Percentiles rank a stretch among this genome's conserved stretches.
Conservation (phyloP, 2,329 filamentous ascomycete species). For the Beauveria brongniartii region DNA sequence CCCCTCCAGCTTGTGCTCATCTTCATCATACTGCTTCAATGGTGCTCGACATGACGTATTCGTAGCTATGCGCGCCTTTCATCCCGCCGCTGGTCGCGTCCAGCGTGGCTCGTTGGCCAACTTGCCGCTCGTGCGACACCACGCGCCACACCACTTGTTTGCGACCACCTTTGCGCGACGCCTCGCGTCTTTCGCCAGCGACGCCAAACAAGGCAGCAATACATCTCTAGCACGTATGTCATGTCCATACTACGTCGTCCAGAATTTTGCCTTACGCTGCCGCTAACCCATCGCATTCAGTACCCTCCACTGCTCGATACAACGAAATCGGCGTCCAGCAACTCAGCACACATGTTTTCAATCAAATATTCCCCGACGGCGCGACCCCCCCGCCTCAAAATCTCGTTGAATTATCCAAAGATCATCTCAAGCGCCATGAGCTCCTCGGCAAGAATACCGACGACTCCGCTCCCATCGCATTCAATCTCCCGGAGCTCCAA, state of each 20-base stretch:
- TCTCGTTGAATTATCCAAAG: conserved; percentile 69
- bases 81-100: conserved; percentile 26
- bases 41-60: conserved; percentile 10
- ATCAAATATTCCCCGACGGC: conserved; percentile 67
- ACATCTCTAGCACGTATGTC: conserved; percentile 33
- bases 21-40: conserved; percentile 18
- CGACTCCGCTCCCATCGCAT: conserved; percentile 64
- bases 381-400: conserved; percentile 53
- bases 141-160: conserved; percentile 30
- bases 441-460: conserved; percentile 87
- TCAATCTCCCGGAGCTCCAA: conserved; percentile 74
- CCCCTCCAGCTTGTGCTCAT: conserved; percentile 8
- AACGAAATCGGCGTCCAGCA: conserved; percentile 96
- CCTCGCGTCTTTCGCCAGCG: conserved; percentile 27
- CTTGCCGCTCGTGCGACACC: conserved; percentile 44
- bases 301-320: conserved; percentile 57
- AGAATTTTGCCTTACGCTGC: not conserved
- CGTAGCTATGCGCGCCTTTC: conserved; percentile 20
- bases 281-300: conserved; percentile 21
- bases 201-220: conserved; percentile 11
- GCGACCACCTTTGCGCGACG: conserved; percentile 34
- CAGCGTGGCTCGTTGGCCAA: conserved; percentile 34
- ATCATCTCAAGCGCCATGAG: conserved; percentile 79
- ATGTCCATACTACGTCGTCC: not conserved
- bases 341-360: conserved; percentile 72